Evolutionary conservation across 73 alveolate genomes (phyloP), one percentile per base, ranked within the genome.

Genomic region (Effrenium voratum): DNA sequence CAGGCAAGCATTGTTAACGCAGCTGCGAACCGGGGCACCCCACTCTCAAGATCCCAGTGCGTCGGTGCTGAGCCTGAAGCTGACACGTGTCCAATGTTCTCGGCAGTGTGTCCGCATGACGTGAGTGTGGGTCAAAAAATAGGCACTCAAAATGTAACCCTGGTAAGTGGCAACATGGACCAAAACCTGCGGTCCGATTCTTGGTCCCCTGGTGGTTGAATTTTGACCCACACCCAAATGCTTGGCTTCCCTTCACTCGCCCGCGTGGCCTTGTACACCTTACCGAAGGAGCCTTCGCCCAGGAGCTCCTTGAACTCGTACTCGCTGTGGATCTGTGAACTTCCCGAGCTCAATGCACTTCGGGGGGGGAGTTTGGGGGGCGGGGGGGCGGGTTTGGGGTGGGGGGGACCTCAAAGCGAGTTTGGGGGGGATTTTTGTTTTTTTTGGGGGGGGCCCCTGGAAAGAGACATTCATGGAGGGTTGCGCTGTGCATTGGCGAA

Each of bases 261-360:
- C n/a, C n/a, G n/a, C n/a, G 40, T 72, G 50, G n/a, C 97, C 97
- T 90, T 90, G 97, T 90, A 87, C n/a, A 90, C 97, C 41, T 66
- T 90, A 55, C 97, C 97, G n/a, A 90, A 90, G 97, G 97, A 90
- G 44, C 97, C 97, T 34, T 90, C 97, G 55, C 97, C 97, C 32
- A 90, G 73, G 46, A 90, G 28, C 73, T 90, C 88, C 73, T 45
- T 34, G 73, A 90, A 90, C 32, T 90, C 97, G 66, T 90, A 90
- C 87, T 90, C 97, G n/a, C 44, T 70, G 66, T 90, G 55, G 19
- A 90, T 52, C 97, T 90, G 86, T 16, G 32, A 16, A n/a, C 52
- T 13, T 10, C 10, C 30, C 30, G 30, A 55, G 68, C 68, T 13
- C 30, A 10, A 55, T 10, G 68, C 68, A 55, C 10, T 10, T 22